Evolutionary conservation across 2,329 filamentous ascomycete genomes (phyloP).

Genomic region (Atkinsonella texensis): DNA sequence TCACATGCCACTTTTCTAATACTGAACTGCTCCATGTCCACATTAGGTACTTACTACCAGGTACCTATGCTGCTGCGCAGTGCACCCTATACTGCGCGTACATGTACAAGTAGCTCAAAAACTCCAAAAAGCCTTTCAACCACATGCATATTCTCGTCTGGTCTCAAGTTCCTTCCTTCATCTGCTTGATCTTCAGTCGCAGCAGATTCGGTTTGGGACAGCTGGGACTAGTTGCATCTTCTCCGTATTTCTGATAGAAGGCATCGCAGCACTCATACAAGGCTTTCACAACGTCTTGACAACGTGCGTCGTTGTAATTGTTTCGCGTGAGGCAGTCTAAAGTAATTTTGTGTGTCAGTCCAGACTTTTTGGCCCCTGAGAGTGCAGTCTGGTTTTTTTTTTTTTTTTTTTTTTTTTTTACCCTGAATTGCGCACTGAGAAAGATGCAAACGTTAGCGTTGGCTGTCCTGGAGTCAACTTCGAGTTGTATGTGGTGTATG

Average conservation of each 20-base stretch:
- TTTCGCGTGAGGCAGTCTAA: constrained; percentile 72
- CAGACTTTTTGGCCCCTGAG: not conserved
- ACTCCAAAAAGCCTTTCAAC: not conserved
- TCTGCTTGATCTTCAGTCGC: constrained; percentile 74
- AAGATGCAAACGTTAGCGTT: constrained; percentile 5
- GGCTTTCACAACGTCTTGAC: constrained; percentile 64
- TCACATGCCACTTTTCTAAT: constrained; percentile 24
- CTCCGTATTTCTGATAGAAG: constrained; percentile 73
- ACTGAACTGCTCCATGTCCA: not conserved
- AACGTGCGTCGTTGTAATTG: constrained; percentile 76
- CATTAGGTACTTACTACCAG: too few species aligned
- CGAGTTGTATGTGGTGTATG: not conserved
- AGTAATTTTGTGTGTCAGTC: constrained; percentile 2
- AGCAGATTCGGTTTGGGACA: constrained; percentile 77
- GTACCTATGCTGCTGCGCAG: too few species aligned
- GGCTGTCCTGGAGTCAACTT: not conserved
- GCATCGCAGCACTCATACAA: constrained; percentile 88
- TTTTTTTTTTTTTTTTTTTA: constrained; percentile 30
- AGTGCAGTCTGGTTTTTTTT: not conserved
- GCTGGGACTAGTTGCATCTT: constrained; percentile 63
- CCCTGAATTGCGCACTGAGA: constrained; percentile 79
- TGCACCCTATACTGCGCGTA: not conserved
- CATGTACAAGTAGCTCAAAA: not conserved
- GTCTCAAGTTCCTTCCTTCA: constrained; percentile 27
- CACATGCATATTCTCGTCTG: too few species aligned